Evolutionary conservation across 2,329 filamentous ascomycete genomes (phyloP).

Genomic region (Grosmannia clavigera): DNA sequence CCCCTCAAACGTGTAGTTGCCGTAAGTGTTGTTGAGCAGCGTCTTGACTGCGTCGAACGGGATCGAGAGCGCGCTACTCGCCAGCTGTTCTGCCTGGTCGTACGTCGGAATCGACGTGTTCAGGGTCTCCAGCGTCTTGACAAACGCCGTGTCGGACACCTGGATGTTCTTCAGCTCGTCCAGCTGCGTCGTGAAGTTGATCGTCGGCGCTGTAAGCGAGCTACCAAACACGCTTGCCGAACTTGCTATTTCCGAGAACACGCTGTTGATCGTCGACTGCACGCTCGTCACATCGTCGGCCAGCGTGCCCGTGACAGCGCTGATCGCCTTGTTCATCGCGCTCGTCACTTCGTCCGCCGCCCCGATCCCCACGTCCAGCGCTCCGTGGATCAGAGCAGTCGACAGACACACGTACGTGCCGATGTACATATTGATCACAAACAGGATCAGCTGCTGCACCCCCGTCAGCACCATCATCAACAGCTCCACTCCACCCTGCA

Average conservation of each 20-base stretch:
- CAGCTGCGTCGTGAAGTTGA: conserved; percentile 56
- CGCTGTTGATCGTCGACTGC: conserved; percentile 40
- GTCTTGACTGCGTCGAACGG: conserved; percentile 74
- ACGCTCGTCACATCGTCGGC: conserved; percentile 31
- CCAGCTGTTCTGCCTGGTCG: conserved; percentile 69
- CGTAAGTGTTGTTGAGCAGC: conserved; percentile 58
- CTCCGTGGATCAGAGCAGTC: conserved; percentile 68
- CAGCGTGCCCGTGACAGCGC: conserved; percentile 41
- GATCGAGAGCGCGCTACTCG: conserved; percentile 57
- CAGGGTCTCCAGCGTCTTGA: conserved; percentile 56
- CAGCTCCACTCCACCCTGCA: conserved; percentile 68
- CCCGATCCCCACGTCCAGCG: conserved; percentile 52
- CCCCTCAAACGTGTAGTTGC: conserved; percentile 65
- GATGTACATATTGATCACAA: conserved; percentile 84
- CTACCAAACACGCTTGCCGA: conserved; percentile 35
- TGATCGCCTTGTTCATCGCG: conserved; percentile 38
- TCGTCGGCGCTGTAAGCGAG: conserved; percentile 20
- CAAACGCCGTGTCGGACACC: conserved; percentile 53
- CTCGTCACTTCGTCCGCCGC: conserved; percentile 28
- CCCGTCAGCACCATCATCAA: conserved; percentile 69
- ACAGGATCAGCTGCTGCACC: conserved; percentile 78
- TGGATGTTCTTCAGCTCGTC: conserved; percentile 56
- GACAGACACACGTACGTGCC: conserved; percentile 85
- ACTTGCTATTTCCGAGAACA: conserved; percentile 39
- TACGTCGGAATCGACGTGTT: conserved; percentile 76